Base-by-base conservation (phyloP, 257 asterid species). In the Cruciata laevipes region DNA sequence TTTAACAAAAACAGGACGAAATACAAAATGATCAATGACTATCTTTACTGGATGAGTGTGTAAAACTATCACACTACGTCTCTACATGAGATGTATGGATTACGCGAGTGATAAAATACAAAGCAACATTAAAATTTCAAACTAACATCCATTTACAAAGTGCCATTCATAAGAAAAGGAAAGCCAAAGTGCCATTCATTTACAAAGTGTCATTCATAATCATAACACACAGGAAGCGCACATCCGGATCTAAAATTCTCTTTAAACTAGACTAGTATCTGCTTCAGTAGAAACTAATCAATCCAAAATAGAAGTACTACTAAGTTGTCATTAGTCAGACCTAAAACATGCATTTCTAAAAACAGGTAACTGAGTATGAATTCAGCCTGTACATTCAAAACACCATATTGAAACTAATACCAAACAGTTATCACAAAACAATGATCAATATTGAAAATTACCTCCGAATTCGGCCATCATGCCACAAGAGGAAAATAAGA, bases 381-480 rank as follows among this genome's bases (percentile, higher is more conserved):
- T 51, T 20, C 7, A 40, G 27, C 57, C 40, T 23, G 20, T 23
- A 40, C 7, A 10, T 23, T 64, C 12, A 10, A 6, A n/a, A 13
- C 20, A 13, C 3, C 59, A 6, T 24, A 44, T 25, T 14, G 5
- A 44, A 52, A 33, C 51, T n/a, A 38, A 14, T 2, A 60, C 35
- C 64, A 12, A 30, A 60, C 32, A 60, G 6, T 30, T 31, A 10
- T 59, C 63, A 27, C 40, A 16, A 27, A 60, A 30, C 65, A 31
- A 61, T n/a, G n/a, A 61, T 33, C 18, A 38, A 61, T 13, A 12
- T 3, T 16, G 16, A 2, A 27, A 2, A 24, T 66, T 73, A 84
- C 90, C 90, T 80, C 70, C 81, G 71, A 51, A 84, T 73, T 40
- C 90, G 82, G 49, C 59, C 74, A 56, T 82, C 90, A 55, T 82